phyloP scores from a whole-genome alignment of 2,329 filamentous ascomycete species.

The Coniella lustricola region DNA sequence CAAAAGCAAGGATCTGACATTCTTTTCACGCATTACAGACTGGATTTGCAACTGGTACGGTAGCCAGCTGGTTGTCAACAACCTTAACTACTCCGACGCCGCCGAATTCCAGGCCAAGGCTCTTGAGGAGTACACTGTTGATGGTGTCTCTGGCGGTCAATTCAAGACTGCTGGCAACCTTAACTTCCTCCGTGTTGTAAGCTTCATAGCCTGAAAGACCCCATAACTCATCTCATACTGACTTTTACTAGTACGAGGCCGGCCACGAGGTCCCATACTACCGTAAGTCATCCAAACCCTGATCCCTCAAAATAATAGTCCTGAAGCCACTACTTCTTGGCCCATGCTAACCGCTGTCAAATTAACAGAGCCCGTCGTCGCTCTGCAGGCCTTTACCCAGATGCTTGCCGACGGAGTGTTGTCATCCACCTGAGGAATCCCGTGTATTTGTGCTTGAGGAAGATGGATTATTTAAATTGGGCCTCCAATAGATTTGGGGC shows the following conservation, averaged over 20 bases:
- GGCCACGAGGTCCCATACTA: constrained; percentile 17
- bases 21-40: constrained; percentile 31
- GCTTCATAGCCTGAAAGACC: neutral
- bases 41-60: constrained; percentile 54
- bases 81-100: constrained; percentile 34
- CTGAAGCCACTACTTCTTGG: neutral
- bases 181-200: constrained; percentile 37
- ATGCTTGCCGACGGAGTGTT: constrained; percentile 12
- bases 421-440: constrained; percentile 7
- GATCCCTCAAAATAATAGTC: too few species aligned
- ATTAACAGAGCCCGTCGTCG: constrained; percentile 7
- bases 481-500: too few species aligned
- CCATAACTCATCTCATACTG: neutral
- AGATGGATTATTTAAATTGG: neutral
- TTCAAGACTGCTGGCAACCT: constrained; percentile 45
- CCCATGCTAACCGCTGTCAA: neutral
- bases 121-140: constrained; percentile 38
- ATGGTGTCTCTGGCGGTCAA: constrained; percentile 38
- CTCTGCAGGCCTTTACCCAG: constrained; percentile 15
- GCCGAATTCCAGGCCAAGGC: constrained; percentile 32
- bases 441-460: neutral
- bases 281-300: constrained; percentile 8
- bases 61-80: constrained; percentile 38
- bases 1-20: too few species aligned
- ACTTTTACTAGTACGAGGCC: constrained; percentile 9